Percentiles rank a stretch among this genome's conserved stretches.
These are phyloP conservation scores for Phytophthora megakarya DNA, from an alignment of 352 stramenopile genomes.

Conservation along the genomic window DNA sequence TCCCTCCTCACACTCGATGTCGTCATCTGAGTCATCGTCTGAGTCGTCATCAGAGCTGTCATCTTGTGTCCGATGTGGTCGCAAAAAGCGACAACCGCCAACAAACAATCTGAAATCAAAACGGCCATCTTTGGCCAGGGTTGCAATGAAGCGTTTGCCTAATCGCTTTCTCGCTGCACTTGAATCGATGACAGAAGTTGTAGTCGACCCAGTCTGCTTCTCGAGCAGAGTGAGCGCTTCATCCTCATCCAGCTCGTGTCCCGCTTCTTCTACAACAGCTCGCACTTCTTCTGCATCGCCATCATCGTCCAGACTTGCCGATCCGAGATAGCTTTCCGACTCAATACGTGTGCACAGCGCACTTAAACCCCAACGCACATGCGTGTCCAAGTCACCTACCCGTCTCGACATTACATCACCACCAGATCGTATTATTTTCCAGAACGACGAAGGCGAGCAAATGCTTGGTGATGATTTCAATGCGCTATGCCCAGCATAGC, in stretches of 20 bases:
- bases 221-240: constrained; percentile 64
- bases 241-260: constrained; percentile 61
- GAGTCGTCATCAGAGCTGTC: constrained; percentile 11
- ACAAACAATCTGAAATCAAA: constrained; percentile 66
- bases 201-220: constrained; percentile 43
- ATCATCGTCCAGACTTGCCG: constrained; percentile 33
- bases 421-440: constrained; percentile 61
- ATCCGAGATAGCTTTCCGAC: constrained; percentile 52
- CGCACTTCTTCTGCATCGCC: constrained; percentile 20
- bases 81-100: constrained; percentile 42
- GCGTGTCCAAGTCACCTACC: constrained; percentile 70
- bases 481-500: constrained; percentile 45
- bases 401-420: constrained; percentile 51
- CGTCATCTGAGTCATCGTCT: constrained; percentile 16
- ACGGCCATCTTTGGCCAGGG: constrained; percentile 70
- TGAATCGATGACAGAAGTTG: constrained; percentile 15
- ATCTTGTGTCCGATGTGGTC: constrained; percentile 17
- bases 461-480: constrained; percentile 11
- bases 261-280: constrained; percentile 13
- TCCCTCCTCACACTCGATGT: constrained; percentile 26
- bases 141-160: constrained; percentile 61
- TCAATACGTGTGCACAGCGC: constrained; percentile 59
- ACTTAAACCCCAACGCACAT: constrained; percentile 65
- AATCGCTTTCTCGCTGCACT: constrained; percentile 25
- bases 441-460: constrained; percentile 63